Evolutionary conservation across 2,329 filamentous ascomycete genomes (phyloP).

Genomic region (Tolypocladium tundrense): DNA sequence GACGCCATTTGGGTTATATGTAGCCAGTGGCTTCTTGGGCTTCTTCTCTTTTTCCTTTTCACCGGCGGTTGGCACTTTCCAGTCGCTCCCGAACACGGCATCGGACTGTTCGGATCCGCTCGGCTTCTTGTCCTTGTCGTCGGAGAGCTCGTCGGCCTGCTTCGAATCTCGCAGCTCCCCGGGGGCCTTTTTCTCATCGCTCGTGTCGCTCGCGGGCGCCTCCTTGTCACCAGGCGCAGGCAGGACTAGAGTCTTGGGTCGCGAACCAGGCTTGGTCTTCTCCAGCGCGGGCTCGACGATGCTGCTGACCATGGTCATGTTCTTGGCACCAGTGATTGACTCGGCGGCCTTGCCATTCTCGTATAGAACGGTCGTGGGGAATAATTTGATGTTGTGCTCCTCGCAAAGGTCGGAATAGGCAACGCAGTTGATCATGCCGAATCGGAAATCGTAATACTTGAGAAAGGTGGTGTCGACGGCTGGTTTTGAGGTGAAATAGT

Average conservation of each 20-base stretch:
- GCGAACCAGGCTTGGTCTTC: conserved; percentile 67
- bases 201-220: conserved; percentile 18
- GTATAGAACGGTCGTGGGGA: conserved; percentile 70
- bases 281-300: conserved; percentile 72
- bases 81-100: conserved; percentile 16
- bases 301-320: conserved; percentile 53
- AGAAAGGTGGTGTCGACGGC: conserved; percentile 55
- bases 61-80: conserved; percentile 19
- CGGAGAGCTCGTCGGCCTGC: conserved; percentile 19
- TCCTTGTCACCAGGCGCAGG: conserved; percentile 59
- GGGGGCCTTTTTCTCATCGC: conserved; percentile 12
- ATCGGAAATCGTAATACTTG: conserved; percentile 80
- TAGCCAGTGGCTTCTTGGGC: conserved; percentile 37
- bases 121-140: conserved; percentile 6
- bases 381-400: conserved; percentile 56
- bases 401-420: conserved; percentile 71
- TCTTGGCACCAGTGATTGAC: conserved; percentile 54
- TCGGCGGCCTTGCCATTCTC: conserved; percentile 64
- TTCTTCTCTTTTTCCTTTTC: conserved; percentile 22
- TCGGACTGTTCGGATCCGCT: conserved; percentile 4
- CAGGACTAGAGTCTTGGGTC: conserved; percentile 56
- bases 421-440: conserved; percentile 77
- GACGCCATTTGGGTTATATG: conserved; percentile 64
- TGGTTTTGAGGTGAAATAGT: conserved; percentile 79
- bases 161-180: conserved; percentile 20